These are phyloP conservation scores for Microsporum audouinii DNA, from an alignment of 2,329 filamentous ascomycete species.

Conservation along the genomic window DNA sequence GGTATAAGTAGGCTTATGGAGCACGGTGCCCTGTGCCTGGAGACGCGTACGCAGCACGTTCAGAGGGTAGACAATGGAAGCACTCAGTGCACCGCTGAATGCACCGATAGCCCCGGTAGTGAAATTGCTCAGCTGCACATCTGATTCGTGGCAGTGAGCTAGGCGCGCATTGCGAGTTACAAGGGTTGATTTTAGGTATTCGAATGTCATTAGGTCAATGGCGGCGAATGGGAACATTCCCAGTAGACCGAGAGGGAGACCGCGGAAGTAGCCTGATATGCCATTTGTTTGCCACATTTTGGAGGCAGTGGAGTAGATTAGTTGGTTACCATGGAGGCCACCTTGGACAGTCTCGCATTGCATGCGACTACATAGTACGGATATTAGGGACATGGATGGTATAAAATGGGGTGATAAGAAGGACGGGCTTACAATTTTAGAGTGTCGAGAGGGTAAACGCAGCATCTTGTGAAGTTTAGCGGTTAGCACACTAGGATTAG, in stretches of 20 bases:
- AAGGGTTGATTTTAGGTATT: slow-evolving; percentile 72
- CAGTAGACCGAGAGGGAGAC: slow-evolving; percentile 81
- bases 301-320: slow-evolving; percentile 69
- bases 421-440: slow-evolving; percentile 44
- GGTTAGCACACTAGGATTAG: neutral
- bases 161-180: slow-evolving; percentile 57
- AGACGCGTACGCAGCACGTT: slow-evolving; percentile 85
- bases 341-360: slow-evolving; percentile 89
- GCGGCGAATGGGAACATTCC: slow-evolving; percentile 98
- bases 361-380: slow-evolving; percentile 48
- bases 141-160: slow-evolving; percentile 66
- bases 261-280: slow-evolving; percentile 70
- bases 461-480: slow-evolving; percentile 47
- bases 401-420: neutral
- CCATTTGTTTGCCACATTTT: slow-evolving; percentile 78
- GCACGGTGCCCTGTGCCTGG: slow-evolving; percentile 87
- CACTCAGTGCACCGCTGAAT: slow-evolving; percentile 80
- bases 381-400: neutral
- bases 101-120: slow-evolving; percentile 81
- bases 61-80: slow-evolving; percentile 86
- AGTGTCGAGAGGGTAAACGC: slow-evolving; percentile 82
- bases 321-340: slow-evolving; percentile 67
- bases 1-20: slow-evolving; percentile 81
- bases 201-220: slow-evolving; percentile 91
- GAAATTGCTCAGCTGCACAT: slow-evolving; percentile 68